Base-by-base conservation (phyloP, 2,329 filamentous ascomycete species). In the Diaporthe humulicola region DNA sequence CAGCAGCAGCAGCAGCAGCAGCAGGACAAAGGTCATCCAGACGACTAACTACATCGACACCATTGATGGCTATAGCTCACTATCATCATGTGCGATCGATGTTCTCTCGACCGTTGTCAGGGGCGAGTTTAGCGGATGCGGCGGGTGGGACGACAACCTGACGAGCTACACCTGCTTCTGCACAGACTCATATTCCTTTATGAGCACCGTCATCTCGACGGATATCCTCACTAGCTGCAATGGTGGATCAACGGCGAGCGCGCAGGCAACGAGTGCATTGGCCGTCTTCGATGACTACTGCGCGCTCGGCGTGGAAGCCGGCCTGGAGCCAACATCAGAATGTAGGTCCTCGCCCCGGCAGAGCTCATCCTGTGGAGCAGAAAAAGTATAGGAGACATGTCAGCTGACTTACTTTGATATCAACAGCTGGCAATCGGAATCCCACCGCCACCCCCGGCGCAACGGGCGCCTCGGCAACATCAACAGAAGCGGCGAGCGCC, bases 101-200 rank as follows among this genome's bases (percentile, higher is more conserved):
- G 76, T 77, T 25, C 57, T 78, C 17, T 76, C 73, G 28, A 75
- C 70, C 30, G 57, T 78, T 42, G 77, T 78, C 25, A 73, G 77
- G 22, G 70, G 61, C 52, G 74, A 78, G 71, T 73, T 45, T 22
- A 72, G 73, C 15, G 77, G 77, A 10, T 78, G 77, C 48, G 64
- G 64, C 17, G 76, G 74, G 12, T 76, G 77, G 72, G 73, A 69
- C 28, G 54, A 72, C 6, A 56, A 58, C 15, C 50, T 67, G 42
- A 78, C 77, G 8, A 78, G 76, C 28, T 78, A 75, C 58, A 67
- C 56, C 19, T 78, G 77, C 61, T 78, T 78, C 70, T 78, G 77
- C 58, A 76, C 73, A 15, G 69, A 69, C 25, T 75, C 72, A 61
- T 75, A 66, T 36, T 72, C 66, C 6, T 71, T 67, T 28, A 76